A percentile compares a stretch with the other conserved stretches of the same genome.
phyloP scores from a whole-genome alignment of 352 stramenopile genomes.

The Phytophthora capsici region DNA sequence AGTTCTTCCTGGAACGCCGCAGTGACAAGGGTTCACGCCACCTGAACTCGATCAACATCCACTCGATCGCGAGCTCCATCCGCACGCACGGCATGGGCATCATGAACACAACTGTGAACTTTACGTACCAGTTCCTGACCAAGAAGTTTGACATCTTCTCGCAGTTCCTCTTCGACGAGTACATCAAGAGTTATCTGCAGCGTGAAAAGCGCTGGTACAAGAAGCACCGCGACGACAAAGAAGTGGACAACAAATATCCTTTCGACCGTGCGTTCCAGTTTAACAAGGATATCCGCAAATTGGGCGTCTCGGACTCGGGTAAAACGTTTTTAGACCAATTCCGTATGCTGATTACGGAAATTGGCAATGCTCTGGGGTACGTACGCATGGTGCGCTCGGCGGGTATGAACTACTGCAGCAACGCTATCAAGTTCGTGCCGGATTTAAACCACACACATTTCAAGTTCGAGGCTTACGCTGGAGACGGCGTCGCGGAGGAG shows the following conservation, averaged over 20 bases:
- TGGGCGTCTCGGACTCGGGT: slow-evolving; percentile 85
- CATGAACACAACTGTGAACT: slow-evolving; percentile 96
- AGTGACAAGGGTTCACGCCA: slow-evolving; percentile 92
- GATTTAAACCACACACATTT: slow-evolving; percentile 90
- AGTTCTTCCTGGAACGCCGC: slow-evolving; percentile 94
- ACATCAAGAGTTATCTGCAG: slow-evolving; percentile 94
- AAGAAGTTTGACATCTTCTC: slow-evolving; percentile 93
- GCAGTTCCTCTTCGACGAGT: slow-evolving; percentile 94
- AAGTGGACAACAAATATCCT: slow-evolving; percentile 94
- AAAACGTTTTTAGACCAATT: slow-evolving; percentile 93
- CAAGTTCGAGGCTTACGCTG: slow-evolving; percentile 78
- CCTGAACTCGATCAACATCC: slow-evolving; percentile 94
- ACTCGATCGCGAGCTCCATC: slow-evolving; percentile 91
- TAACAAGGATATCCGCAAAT: slow-evolving; percentile 91
- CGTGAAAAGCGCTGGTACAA: slow-evolving; percentile 94
- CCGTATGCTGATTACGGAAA: slow-evolving; percentile 91
- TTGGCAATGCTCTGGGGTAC: slow-evolving; percentile 94
- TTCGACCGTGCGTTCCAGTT: slow-evolving; percentile 92
- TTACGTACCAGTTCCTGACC: slow-evolving; percentile 95
- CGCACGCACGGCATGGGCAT: slow-evolving; percentile 96
- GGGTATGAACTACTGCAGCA: slow-evolving; percentile 93
- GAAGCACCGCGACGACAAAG: slow-evolving; percentile 89
- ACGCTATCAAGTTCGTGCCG: slow-evolving; percentile 93
- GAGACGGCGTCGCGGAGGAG: slow-evolving; percentile 61
- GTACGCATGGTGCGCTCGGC: slow-evolving; percentile 94